Percentiles rank a stretch among this genome's conserved stretches.
Evolutionary conservation across 2,329 filamentous ascomycete genomes (phyloP).

Genomic region (Paecilomyces sp.): DNA sequence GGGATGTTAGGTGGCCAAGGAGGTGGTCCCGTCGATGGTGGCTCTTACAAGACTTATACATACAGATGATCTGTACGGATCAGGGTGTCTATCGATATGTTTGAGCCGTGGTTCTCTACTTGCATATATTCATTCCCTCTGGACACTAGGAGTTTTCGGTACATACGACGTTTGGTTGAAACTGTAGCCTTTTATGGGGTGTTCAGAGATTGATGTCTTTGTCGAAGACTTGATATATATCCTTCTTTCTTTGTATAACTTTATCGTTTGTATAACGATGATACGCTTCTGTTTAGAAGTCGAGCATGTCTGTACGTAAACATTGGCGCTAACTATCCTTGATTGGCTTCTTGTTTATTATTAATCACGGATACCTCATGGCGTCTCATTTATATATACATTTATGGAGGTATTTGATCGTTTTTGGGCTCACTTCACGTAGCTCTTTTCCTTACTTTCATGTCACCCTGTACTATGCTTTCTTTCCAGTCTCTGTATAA

Average conservation of each 20-base stretch:
- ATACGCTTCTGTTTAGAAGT: not conserved
- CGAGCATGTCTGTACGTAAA: not conserved
- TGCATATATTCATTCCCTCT: not conserved
- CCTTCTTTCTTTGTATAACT: not conserved
- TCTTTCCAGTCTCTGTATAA: slow-evolving; percentile 22
- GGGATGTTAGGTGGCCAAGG: slow-evolving; percentile 23
- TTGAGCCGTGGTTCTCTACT: not conserved
- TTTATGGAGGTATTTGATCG: slow-evolving; percentile 2
- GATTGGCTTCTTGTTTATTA: not conserved
- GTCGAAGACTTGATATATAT: not conserved
- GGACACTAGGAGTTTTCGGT: not conserved
- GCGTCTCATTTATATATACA: not conserved
- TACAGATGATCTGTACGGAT: not conserved
- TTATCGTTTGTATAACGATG: slow-evolving; percentile 8
- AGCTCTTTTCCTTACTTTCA: slow-evolving; percentile 6
- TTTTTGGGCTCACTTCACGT: slow-evolving; percentile 6
- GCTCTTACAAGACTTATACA: not conserved
- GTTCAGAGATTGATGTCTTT: not conserved
- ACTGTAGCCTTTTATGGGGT: not conserved
- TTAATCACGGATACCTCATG: not conserved
- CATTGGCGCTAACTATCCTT: not conserved
- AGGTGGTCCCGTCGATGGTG: slow-evolving; percentile 12
- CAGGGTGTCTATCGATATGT: not conserved
- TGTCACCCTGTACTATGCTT: not conserved
- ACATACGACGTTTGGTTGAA: not conserved